phyloP scores from a whole-genome alignment of 768 basidiomycete species.

The Boletellus emodensis region DNA sequence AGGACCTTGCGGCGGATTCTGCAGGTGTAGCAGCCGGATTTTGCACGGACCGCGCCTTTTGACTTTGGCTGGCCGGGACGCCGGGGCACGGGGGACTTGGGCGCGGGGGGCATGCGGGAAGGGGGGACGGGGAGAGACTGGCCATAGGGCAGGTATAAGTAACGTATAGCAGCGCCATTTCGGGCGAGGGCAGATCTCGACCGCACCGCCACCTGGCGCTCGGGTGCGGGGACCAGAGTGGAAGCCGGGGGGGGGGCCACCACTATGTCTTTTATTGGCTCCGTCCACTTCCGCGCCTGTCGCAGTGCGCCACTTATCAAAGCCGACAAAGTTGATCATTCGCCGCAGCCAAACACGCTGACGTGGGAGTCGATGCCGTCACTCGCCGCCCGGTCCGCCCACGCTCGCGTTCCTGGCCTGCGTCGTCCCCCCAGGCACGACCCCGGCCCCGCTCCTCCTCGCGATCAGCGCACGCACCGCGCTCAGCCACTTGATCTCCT shows the following conservation, averaged over 20 bases:
- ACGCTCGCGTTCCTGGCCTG: conserved; percentile 42
- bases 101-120: conserved; percentile 32
- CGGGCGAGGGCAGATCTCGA: conserved; percentile 18
- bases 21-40: conserved; percentile 88
- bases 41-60: conserved; percentile 80
- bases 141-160: background rate
- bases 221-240: background rate
- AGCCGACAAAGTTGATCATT: conserved; percentile 5
- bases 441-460: conserved; percentile 52
- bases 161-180: conserved; percentile 14
- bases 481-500: conserved; percentile 97
- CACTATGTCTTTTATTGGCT: conserved; percentile 26
- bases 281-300: conserved; percentile 31
- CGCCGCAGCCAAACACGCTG: too few species aligned
- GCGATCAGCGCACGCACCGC: conserved; percentile 90
- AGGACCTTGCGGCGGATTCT: conserved; percentile 79
- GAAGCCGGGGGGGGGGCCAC: conserved; percentile 6
- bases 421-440: conserved; percentile 42
- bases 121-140: background rate
- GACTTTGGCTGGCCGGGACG: conserved; percentile 59
- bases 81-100: conserved; percentile 40
- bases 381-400: conserved; percentile 31
- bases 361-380: conserved; percentile 15
- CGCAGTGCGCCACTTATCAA: conserved; percentile 32
- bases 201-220: background rate